Percentiles rank a stretch among this genome's conserved stretches.
These are phyloP conservation scores for Arabis alpina DNA, from an alignment of 345 rosid genomes.

Conservation along the genomic window DNA sequence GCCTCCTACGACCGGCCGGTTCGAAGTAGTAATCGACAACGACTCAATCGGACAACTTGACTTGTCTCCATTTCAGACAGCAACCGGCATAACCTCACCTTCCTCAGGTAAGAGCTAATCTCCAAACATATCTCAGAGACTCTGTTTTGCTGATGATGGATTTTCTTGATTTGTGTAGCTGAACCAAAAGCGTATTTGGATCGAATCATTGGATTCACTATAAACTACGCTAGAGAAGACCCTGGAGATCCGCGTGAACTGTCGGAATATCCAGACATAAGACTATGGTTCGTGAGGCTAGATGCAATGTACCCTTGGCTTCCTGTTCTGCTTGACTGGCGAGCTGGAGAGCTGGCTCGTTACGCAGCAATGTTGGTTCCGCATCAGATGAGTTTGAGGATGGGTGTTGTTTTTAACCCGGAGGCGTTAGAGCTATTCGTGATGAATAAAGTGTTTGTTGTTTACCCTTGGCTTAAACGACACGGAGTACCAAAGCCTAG, in stretches of 20 bases:
- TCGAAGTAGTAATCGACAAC: conserved; percentile 69
- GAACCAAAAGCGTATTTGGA: conserved; percentile 67
- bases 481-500: conserved; percentile 66
- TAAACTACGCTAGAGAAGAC: conserved; percentile 72
- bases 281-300: conserved; percentile 90
- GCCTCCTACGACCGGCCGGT: conserved; percentile 78
- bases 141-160: too few relatives aligned
- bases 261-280: conserved; percentile 80
- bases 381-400: conserved; percentile 89
- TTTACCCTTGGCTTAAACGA: conserved; percentile 70
- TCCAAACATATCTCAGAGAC: too few relatives aligned
- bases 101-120: conserved; percentile 38
- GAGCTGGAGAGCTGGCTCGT: conserved; percentile 93
- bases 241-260: conserved; percentile 69
- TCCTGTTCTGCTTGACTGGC: conserved; percentile 81
- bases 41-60: conserved; percentile 59
- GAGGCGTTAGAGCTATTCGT: conserved; percentile 82
- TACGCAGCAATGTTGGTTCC: conserved; percentile 67
- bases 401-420: conserved; percentile 89
- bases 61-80: conserved; percentile 66
- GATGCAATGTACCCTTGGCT: conserved; percentile 87
- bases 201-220: conserved; percentile 72
- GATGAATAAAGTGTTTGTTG: conserved; percentile 75
- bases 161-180: conserved; percentile 38
- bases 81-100: conserved; percentile 72